Conservation (phyloP, 495 filamentous ascomycete species). For the Penicillium cataractarum region DNA sequence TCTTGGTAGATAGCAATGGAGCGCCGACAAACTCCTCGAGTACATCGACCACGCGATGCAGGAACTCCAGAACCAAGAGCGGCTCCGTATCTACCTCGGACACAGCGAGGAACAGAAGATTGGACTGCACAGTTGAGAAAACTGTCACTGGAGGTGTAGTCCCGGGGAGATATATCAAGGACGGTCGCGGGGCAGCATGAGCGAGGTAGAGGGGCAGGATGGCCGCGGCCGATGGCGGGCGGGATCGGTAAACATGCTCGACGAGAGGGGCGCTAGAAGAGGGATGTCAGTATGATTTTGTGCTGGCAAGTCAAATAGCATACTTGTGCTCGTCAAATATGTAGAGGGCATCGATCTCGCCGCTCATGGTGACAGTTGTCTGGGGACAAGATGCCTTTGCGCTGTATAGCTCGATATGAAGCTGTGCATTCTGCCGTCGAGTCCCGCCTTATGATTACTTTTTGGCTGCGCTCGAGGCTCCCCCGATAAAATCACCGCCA, state of each 20-base stretch:
- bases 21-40: conserved; percentile 93
- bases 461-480: conserved; percentile 16
- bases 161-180: conserved; percentile 80
- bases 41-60: conserved; percentile 90
- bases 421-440: conserved; percentile 41
- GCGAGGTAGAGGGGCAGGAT: conserved; percentile 87
- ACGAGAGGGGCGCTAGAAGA: conserved; percentile 59
- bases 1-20: conserved; percentile 81
- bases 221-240: conserved; percentile 74
- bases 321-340: conserved; percentile 94
- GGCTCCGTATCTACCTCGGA: conserved; percentile 84
- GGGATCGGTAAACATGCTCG: conserved; percentile 70
- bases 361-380: conserved; percentile 61
- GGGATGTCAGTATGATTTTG: conserved; percentile 16
- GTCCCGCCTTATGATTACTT: conserved; percentile 38
- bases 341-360: conserved; percentile 92
- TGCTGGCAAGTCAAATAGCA: conserved; percentile 20
- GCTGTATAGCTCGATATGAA: conserved; percentile 30
- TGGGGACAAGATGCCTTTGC: conserved; percentile 12
- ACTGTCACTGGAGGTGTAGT: conserved; percentile 85
- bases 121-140: conserved; percentile 84
- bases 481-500: not conserved
- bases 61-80: conserved; percentile 92
- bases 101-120: conserved; percentile 84
- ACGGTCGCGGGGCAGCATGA: conserved; percentile 80